A percentile compares a stretch with the other conserved stretches of the same genome.
phyloP scores from a whole-genome alignment of 2,329 filamentous ascomycete species.

The Zymoseptoria tritici region DNA sequence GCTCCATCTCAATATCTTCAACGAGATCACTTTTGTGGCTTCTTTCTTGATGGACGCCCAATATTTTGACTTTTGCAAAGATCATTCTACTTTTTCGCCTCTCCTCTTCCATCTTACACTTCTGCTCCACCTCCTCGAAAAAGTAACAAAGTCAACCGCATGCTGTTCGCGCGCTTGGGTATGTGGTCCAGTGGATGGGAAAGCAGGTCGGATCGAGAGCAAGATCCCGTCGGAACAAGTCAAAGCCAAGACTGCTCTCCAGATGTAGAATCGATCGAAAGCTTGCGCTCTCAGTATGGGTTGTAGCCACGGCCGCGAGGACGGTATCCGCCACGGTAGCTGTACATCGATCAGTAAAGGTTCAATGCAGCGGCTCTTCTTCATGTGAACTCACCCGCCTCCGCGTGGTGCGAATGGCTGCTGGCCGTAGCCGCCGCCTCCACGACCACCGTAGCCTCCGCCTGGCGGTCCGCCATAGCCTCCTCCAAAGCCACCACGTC shows the following conservation, averaged over 20 bases:
- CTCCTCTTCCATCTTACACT: neutral
- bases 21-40: slow-evolving; percentile 20
- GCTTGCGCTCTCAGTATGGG: slow-evolving; percentile 30
- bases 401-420: slow-evolving; percentile 30
- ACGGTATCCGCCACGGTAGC: slow-evolving; percentile 32
- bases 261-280: neutral
- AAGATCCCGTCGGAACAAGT: neutral
- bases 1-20: slow-evolving; percentile 14
- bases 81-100: slow-evolving; percentile 1
- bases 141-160: neutral
- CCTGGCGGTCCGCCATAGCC: slow-evolving; percentile 27
- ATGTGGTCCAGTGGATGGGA: neutral
- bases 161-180: neutral
- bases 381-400: slow-evolving; percentile 19
- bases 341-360: slow-evolving; percentile 15
- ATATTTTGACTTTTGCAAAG: slow-evolving; percentile 6
- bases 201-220: neutral
- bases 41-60: slow-evolving; percentile 18
- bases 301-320: slow-evolving; percentile 31
- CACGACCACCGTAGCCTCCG: slow-evolving; percentile 11
- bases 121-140: neutral
- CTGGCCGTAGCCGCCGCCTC: slow-evolving; percentile 33
- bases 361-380: neutral
- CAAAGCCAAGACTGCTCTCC: neutral
- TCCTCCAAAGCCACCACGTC: slow-evolving; percentile 42